These are phyloP conservation scores for Russula foetens DNA, from an alignment of 768 basidiomycete species.

Conservation along the genomic window DNA sequence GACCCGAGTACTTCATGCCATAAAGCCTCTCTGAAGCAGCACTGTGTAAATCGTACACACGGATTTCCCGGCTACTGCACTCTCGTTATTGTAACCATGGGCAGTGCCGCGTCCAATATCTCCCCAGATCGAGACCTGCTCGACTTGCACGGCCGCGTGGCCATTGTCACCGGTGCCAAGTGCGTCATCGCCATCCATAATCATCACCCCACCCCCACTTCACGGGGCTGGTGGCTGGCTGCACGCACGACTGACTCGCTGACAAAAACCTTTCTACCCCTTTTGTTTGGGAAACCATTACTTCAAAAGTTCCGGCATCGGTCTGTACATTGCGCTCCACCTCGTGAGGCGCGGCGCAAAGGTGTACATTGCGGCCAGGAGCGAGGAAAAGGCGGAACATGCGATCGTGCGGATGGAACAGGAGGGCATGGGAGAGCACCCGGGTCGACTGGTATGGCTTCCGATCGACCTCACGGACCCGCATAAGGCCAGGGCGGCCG, in stretches of 20 bases:
- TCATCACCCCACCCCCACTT: too few species aligned
- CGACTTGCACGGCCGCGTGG: conserved; percentile 40
- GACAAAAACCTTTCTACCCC: too few species aligned
- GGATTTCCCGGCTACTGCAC: background rate
- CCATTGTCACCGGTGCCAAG: conserved; percentile 45
- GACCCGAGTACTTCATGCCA: background rate
- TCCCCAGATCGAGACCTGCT: conserved; percentile 34
- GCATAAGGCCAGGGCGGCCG: conserved; percentile 28
- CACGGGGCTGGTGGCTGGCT: background rate
- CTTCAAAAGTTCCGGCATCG: conserved; percentile 12
- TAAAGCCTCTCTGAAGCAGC: background rate
- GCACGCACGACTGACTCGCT: background rate
- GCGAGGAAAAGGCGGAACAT: conserved; percentile 25
- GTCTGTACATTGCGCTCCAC: conserved; percentile 21
- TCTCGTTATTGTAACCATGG: background rate
- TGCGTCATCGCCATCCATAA: conserved; percentile 21
- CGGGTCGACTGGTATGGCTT: conserved; percentile 31
- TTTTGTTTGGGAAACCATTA: too few species aligned
- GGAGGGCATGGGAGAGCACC: conserved; percentile 25
- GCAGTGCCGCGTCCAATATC: conserved; percentile 12
- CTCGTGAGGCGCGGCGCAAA: conserved; percentile 37
- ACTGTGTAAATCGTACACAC: background rate
- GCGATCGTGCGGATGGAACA: conserved; percentile 30
- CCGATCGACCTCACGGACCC: conserved; percentile 35
- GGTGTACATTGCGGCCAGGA: conserved; percentile 32